Percentiles rank a stretch among this genome's conserved stretches.
These are phyloP conservation scores for Moniliella sp. DNA, from an alignment of 1,284 basidiomycete species.

Conservation along the genomic window DNA sequence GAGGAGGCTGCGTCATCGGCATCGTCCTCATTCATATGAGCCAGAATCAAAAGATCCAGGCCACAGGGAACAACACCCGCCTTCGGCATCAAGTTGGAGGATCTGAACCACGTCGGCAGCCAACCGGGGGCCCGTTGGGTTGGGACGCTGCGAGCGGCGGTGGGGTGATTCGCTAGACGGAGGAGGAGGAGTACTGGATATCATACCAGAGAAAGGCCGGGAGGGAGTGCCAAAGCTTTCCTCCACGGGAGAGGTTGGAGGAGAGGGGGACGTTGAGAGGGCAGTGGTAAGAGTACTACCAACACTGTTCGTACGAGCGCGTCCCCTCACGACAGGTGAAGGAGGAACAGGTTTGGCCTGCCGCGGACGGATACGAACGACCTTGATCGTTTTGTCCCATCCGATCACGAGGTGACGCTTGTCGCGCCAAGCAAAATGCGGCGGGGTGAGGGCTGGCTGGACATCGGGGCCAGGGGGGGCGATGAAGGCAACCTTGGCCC, in stretches of 20 bases:
- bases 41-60: slow-evolving; percentile 51
- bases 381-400: slow-evolving; percentile 85
- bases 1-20: slow-evolving; percentile 43
- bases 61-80: slow-evolving; percentile 64
- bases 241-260: too few species aligned
- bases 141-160: too few species aligned
- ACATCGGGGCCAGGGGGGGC: slow-evolving; percentile 60
- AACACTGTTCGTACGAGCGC: too few species aligned
- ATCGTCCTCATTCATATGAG: slow-evolving; percentile 40
- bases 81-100: slow-evolving; percentile 80
- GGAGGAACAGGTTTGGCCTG: not conserved
- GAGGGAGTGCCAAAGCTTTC: not conserved
- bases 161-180: too few species aligned
- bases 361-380: slow-evolving; percentile 39
- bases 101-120: slow-evolving; percentile 66
- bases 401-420: slow-evolving; percentile 64
- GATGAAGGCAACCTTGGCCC: slow-evolving; percentile 65
- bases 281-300: too few species aligned
- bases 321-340: too few species aligned
- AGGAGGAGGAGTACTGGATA: too few species aligned
- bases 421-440: slow-evolving; percentile 73
- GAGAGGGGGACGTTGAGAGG: too few species aligned
- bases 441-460: slow-evolving; percentile 77
- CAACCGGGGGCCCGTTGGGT: too few species aligned
- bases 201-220: too few species aligned